Conservation (phyloP, 352 stramenopile genomes). For the Pythium aristosporum region DNA sequence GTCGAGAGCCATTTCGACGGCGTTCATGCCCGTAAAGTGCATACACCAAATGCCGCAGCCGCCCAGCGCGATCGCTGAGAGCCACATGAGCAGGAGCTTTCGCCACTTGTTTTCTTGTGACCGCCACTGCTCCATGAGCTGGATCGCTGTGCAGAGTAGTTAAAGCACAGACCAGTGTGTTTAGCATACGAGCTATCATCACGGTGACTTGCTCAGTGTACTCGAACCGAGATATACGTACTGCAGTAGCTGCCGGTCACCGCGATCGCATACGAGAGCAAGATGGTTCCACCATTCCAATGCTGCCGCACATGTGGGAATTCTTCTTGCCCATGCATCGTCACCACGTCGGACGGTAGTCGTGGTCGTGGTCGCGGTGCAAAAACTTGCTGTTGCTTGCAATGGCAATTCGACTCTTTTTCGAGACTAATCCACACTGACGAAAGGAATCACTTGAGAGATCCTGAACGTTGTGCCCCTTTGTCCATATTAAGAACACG, state of each 20-base stretch:
- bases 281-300: conserved; percentile 42
- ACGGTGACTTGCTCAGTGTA: not conserved
- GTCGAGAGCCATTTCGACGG: conserved; percentile 41
- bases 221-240: conserved; percentile 6
- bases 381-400: not conserved
- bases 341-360: not conserved
- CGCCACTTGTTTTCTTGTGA: conserved; percentile 32
- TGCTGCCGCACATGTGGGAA: conserved; percentile 34
- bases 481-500: no score
- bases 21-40: conserved; percentile 76
- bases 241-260: conserved; percentile 62
- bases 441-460: no score
- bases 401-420: not conserved
- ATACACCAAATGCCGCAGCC: conserved; percentile 74
- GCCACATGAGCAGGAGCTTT: conserved; percentile 42
- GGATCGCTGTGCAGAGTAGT: conserved; percentile 37
- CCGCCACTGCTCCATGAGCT: conserved; percentile 74
- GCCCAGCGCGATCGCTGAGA: conserved; percentile 50
- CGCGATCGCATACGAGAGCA: conserved; percentile 53
- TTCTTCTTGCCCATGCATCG: not conserved
- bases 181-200: not conserved
- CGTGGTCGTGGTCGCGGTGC: conserved; percentile 1
- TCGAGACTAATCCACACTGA: no score
- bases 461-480: no score
- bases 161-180: no score